A percentile compares a stretch with the other conserved stretches of the same genome.
phyloP scores from a whole-genome alignment of 192 early-diverging fungal species.

The Geosiphon pyriformis region DNA sequence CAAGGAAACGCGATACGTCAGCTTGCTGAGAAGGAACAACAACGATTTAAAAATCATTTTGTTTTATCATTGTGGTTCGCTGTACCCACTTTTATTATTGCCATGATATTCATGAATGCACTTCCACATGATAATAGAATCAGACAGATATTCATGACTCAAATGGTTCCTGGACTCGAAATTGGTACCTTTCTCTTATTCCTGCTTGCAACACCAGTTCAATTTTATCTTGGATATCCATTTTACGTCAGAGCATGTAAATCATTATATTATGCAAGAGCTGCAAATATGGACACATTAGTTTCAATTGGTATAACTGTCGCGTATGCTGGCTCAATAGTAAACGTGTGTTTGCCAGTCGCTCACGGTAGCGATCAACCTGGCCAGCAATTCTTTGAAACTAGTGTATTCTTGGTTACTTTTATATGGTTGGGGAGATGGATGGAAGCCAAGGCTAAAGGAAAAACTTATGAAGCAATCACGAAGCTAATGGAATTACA shows the following conservation, averaged over 20 bases:
- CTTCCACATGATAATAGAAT: conserved; percentile 45
- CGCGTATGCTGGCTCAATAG: conserved; percentile 53
- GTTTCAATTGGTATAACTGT: conserved; percentile 69
- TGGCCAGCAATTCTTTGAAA: conserved; percentile 69
- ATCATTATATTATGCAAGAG: conserved; percentile 50
- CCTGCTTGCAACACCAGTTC: conserved; percentile 63
- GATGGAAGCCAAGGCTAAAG: conserved; percentile 73
- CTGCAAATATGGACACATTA: conserved; percentile 78
- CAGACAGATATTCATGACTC: conserved; percentile 35
- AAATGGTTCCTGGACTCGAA: conserved; percentile 52
- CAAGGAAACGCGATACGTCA: conserved; percentile 37
- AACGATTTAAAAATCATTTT: conserved; percentile 32
- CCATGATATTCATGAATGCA: conserved; percentile 72
- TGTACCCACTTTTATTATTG: conserved; percentile 59
- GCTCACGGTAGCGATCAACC: conserved; percentile 9
- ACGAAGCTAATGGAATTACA: conserved; percentile 69
- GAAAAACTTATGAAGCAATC: conserved; percentile 71
- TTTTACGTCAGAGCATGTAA: conserved; percentile 65
- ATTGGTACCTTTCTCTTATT: conserved; percentile 49
- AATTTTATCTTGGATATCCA: conserved; percentile 62
- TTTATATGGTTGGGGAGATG: conserved; percentile 82
- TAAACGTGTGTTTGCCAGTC: conserved; percentile 17
- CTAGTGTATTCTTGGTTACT: conserved; percentile 65
- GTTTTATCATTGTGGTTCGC: conserved; percentile 55
- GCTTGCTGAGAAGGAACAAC: conserved; percentile 41